Base-by-base conservation (phyloP, 116 monocot genomes). In the Cymodocea nodosa region DNA sequence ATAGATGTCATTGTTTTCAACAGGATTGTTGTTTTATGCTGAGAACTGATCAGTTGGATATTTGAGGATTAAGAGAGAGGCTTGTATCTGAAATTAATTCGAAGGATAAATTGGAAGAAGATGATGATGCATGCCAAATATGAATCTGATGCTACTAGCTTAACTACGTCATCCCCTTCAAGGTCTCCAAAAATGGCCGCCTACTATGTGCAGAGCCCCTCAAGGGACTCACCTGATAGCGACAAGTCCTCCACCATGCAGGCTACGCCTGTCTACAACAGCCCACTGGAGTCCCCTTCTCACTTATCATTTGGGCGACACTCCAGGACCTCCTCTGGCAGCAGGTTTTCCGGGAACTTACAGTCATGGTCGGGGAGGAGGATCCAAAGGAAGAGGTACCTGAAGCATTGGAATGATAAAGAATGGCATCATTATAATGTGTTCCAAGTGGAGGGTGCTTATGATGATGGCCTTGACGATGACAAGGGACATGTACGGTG, bases 401-500 rank as follows among this genome's bases (percentile, higher is more conserved):
- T 44, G 6, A 35, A 30, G 50, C 50, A 50, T 10, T 51, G 71
- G 71, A 94, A 94, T 65, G 92, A 99, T 13, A 99, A 88, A 63
- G 99, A 87, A 13, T 99, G 99, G 99, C 89, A 89, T 2, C 89
- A 92, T 76, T 92, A 86, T 61, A 71, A 87, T 25, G 92, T 92
- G 66, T 92, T 99, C 36, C 71, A 83, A 63, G 99, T 92, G 70
- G 92, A 99, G 52, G 99, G 89, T 2, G 40, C 70, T 2, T 99
- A 92, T 70, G 99, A 89, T 62, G 92, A 73, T 30, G 19, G n/a
- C n/a, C n/a, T 63, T 44, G 72, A 67, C 15, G 63, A 67, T 16
- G 73, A 78, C 30, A 71, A 66, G 34, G 77, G 71, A 11, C 34
- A 81, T 36, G 75, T 81, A 15, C 59, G 83, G 22, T 68, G 83